These are phyloP conservation scores for Yamagishiella unicocca DNA, from an alignment of 139 green algal genomes.

Conservation along the genomic window DNA sequence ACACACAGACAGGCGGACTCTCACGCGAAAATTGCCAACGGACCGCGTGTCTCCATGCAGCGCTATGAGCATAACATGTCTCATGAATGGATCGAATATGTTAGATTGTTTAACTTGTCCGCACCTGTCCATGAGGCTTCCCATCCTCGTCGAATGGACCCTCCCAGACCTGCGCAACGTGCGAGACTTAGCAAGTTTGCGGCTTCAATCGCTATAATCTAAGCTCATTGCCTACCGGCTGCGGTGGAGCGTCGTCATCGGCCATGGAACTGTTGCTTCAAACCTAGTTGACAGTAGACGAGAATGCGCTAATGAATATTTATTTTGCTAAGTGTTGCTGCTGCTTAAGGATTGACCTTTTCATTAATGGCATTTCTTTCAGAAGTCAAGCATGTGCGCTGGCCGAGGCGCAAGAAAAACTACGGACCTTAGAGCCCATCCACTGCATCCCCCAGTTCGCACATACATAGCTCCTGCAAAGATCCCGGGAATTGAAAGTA, in stretches of 20 bases:
- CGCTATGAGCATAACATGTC: no score
- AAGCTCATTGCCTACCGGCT: constrained; percentile 22
- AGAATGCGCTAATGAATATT: no score
- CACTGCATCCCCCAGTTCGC: neutral
- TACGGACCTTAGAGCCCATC: constrained; percentile 11
- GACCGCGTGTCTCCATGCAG: no score
- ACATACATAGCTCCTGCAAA: no score
- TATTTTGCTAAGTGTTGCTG: no score
- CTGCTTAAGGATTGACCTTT: no score
- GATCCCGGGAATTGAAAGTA: no score
- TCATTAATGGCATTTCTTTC: neutral
- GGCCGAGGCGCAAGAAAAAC: neutral
- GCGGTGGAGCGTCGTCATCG: constrained; percentile 21
- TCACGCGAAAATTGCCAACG: neutral
- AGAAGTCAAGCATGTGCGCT: neutral
- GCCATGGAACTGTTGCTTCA: constrained; percentile 37
- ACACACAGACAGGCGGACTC: neutral
- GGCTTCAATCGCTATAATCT: no score
- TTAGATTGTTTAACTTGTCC: no score
- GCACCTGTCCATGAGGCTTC: constrained; percentile 65
- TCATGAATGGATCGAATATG: no score
- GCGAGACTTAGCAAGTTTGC: neutral
- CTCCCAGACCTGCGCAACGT: constrained; percentile 60
- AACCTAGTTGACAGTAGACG: no score
- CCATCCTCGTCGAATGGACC: constrained; percentile 68